Evolutionary conservation across 148 eudicot genomes (phyloP), one percentile per base, ranked within the genome.

Genomic region (Heliosperma pusillum): DNA sequence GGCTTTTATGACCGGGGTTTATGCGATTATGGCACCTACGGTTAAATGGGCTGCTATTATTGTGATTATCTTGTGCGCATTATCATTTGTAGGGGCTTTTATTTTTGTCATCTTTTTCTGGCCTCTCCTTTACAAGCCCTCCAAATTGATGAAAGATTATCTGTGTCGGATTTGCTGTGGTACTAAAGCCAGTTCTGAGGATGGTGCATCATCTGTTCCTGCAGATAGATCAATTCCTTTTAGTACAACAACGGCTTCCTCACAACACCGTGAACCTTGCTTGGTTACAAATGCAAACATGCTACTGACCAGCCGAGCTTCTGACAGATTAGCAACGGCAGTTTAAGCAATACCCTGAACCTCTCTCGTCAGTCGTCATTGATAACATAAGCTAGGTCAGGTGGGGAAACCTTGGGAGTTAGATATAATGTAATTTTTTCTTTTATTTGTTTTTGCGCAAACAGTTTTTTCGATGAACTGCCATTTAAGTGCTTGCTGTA

Each of bases 1-100:
- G 33, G 72, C 72, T 13, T 69, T 69, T 50, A 69, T 69, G 72
- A 45, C 72, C 19, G 72, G 72, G 33, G 72, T 69, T 16, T 69
- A 69, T 24, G 72, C 57, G 22, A 69, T 69, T 45, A 45, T 69
- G 72, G 57, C 72, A 0, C 72, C 72, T 22, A 47, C 22, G 72
- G 72, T 69, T 5, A 12, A 10, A 30, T 69, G 72, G 72, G 72
- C 33, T 69, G 72, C 72, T 10, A 22, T 47, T 47, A 58, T 69
- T 6, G 53, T 69, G 12, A 69, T 69, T 44, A 19, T 45, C 30
- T 44, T 69, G 72, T 44, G 72, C 57, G 22, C 72, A 15, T 1
- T 5, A 1, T 58, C 57, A 2, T 69, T 69, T 22, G 12, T 69
- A 10, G 72, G 24, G 30, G 72, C 72, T 22, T 69, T 47, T 29